phyloP scores from a whole-genome alignment of 2,329 filamentous ascomycete genomes.

The Fusarium sp. region DNA sequence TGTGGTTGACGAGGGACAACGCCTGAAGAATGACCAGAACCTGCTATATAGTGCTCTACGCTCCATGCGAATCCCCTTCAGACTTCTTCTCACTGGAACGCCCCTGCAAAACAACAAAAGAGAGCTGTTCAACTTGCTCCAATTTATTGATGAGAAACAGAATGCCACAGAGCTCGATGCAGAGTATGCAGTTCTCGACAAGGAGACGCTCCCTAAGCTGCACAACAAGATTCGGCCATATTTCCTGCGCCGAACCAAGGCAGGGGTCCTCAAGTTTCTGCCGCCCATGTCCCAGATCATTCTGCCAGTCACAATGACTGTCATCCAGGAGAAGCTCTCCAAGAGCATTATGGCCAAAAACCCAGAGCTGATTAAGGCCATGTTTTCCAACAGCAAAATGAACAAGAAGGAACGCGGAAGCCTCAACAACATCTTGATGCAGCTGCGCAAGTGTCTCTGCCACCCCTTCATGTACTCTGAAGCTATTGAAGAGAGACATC shows the following conservation, averaged over 20 bases:
- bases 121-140: slow-evolving; percentile 95
- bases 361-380: slow-evolving; percentile 84
- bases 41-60: slow-evolving; percentile 79
- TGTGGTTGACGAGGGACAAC: slow-evolving; percentile 93
- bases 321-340: slow-evolving; percentile 92
- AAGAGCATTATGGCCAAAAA: slow-evolving; percentile 94
- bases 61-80: slow-evolving; percentile 80
- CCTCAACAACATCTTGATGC: slow-evolving; percentile 94
- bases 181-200: slow-evolving; percentile 79
- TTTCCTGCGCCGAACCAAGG: slow-evolving; percentile 81
- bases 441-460: slow-evolving; percentile 91
- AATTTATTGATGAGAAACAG: slow-evolving; percentile 81
- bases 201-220: slow-evolving; percentile 81
- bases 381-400: slow-evolving; percentile 76
- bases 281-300: slow-evolving; percentile 96
- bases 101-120: slow-evolving; percentile 95
- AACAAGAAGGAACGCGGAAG: slow-evolving; percentile 78
- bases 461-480: slow-evolving; percentile 95
- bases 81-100: slow-evolving; percentile 87
- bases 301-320: slow-evolving; percentile 92
- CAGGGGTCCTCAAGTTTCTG: slow-evolving; percentile 87
- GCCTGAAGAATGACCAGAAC: slow-evolving; percentile 91
- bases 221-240: slow-evolving; percentile 83
- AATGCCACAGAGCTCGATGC: slow-evolving; percentile 79
- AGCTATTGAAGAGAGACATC: slow-evolving; percentile 84